These are phyloP conservation scores for Leptoxyphium fumago DNA, from an alignment of 2,329 filamentous ascomycete species.

Conservation along the genomic window DNA sequence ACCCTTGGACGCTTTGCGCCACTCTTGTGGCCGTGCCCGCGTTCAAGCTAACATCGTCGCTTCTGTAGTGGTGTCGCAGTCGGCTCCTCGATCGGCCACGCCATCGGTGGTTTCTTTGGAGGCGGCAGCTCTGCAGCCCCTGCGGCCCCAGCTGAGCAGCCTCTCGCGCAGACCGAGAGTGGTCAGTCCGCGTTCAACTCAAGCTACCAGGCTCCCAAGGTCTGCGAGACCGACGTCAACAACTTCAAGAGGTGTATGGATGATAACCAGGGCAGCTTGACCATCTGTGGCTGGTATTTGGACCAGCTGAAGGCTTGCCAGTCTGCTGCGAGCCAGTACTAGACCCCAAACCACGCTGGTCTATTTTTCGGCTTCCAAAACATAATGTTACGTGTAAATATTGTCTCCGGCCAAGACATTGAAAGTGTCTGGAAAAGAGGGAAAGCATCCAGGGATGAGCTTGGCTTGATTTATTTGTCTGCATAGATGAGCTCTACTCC, in stretches of 20 bases:
- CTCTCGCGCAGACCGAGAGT: conserved; percentile 17
- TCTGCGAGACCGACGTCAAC: conserved; percentile 63
- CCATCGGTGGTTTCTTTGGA: conserved; percentile 75
- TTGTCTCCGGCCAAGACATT: no score
- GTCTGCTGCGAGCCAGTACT: conserved; percentile 33
- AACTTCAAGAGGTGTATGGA: conserved; percentile 95
- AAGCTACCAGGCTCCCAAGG: conserved; percentile 26
- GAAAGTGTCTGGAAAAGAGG: no score
- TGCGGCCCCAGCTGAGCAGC: conserved; percentile 29
- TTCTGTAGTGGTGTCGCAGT: conserved; percentile 75
- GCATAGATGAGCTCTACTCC: no score
- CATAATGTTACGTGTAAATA: no score
- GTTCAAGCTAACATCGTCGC: conserved; percentile 8
- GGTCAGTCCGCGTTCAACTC: conserved; percentile 16
- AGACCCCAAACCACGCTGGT: conserved; percentile 10
- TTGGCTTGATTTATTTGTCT: no score
- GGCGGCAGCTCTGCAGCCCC: conserved; percentile 49
- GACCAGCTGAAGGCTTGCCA: conserved; percentile 64
- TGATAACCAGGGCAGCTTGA: conserved; percentile 83
- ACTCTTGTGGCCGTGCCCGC: no score
- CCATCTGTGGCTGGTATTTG: conserved; percentile 94
- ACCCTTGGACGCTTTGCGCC: background rate
- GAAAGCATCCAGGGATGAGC: no score
- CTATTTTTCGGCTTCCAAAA: no score
- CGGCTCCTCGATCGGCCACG: conserved; percentile 89